Evolutionary conservation across 2,329 filamentous ascomycete species (phyloP).

Genomic region (Stagonosporopsis rhizophila): DNA sequence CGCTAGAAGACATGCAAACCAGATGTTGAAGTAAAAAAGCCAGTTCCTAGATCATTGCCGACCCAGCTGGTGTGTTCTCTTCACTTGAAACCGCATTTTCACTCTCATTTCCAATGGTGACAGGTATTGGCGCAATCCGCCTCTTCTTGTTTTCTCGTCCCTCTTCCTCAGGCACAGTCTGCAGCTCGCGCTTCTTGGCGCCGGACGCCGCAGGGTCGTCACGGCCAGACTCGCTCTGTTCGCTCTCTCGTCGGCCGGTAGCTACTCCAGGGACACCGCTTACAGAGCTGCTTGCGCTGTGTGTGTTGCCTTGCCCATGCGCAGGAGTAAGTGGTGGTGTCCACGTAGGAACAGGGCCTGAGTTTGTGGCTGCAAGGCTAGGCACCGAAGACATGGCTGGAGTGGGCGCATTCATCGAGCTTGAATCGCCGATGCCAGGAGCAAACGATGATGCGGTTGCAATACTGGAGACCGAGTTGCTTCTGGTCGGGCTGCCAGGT

Average conservation of each 20-base stretch:
- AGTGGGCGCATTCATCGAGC: conserved; percentile 74
- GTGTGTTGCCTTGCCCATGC: conserved; percentile 49
- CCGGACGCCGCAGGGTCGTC: conserved; percentile 36
- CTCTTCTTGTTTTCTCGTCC: conserved; percentile 52
- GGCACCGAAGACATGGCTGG: conserved; percentile 80
- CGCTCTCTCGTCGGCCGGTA: conserved; percentile 38
- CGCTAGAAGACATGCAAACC: conserved; percentile 7
- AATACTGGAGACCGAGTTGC: conserved; percentile 84
- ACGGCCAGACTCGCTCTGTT: conserved; percentile 47
- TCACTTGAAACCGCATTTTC: conserved; percentile 42
- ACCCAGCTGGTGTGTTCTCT: conserved; percentile 34
- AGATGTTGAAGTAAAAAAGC: not conserved
- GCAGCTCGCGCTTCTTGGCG: conserved; percentile 47
- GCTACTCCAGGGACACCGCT: conserved; percentile 54
- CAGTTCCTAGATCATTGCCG: not conserved
- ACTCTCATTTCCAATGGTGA: conserved; percentile 38
- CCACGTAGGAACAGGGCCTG: conserved; percentile 72
- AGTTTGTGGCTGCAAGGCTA: conserved; percentile 75
- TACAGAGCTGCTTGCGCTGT: conserved; percentile 63
- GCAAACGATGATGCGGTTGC: conserved; percentile 67
- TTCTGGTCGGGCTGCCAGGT: conserved; percentile 79
- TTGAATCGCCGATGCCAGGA: conserved; percentile 42
- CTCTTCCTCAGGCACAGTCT: conserved; percentile 48
- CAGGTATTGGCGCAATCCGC: conserved; percentile 55
- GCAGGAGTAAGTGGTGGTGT: conserved; percentile 90